These are phyloP conservation scores for Lasiosphaeria hispida DNA, from an alignment of 495 filamentous ascomycete genomes.

Conservation along the genomic window DNA sequence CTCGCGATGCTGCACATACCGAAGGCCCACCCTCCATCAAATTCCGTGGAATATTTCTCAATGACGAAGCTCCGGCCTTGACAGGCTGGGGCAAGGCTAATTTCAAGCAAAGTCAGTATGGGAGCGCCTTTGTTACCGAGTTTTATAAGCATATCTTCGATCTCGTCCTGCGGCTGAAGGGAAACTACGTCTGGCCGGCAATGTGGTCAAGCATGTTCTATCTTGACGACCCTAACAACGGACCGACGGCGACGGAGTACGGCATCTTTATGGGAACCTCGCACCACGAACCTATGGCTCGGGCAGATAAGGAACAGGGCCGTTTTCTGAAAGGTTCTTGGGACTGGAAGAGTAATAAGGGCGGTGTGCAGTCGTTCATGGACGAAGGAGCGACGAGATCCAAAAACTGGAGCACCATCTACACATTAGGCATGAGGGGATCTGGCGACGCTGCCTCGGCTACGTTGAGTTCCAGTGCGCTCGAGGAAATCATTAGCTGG, in stretches of 20 bases:
- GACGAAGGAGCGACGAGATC: constrained; percentile 53
- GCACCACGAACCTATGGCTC: constrained; percentile 65
- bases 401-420: constrained; percentile 53
- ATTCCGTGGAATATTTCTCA: constrained; percentile 69
- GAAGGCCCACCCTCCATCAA: constrained; percentile 60
- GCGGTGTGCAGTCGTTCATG: constrained; percentile 53
- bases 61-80: constrained; percentile 63
- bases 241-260: constrained; percentile 59
- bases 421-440: constrained; percentile 66
- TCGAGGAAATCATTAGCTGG: constrained; percentile 53
- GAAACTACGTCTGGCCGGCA: constrained; percentile 68
- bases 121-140: constrained; percentile 52
- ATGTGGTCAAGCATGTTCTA: constrained; percentile 65
- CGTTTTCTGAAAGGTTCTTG: constrained; percentile 50
- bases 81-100: constrained; percentile 56
- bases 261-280: constrained; percentile 63
- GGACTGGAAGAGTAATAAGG: constrained; percentile 59
- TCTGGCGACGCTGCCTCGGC: constrained; percentile 56
- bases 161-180: constrained; percentile 57
- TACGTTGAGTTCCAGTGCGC: constrained; percentile 41
- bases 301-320: constrained; percentile 60
- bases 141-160: constrained; percentile 66
- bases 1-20: constrained; percentile 37
- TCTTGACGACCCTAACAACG: constrained; percentile 58
- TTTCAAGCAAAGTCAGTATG: constrained; percentile 34